These are phyloP conservation scores for Russula sp. DNA, from an alignment of 768 basidiomycete genomes.

Conservation along the genomic window DNA sequence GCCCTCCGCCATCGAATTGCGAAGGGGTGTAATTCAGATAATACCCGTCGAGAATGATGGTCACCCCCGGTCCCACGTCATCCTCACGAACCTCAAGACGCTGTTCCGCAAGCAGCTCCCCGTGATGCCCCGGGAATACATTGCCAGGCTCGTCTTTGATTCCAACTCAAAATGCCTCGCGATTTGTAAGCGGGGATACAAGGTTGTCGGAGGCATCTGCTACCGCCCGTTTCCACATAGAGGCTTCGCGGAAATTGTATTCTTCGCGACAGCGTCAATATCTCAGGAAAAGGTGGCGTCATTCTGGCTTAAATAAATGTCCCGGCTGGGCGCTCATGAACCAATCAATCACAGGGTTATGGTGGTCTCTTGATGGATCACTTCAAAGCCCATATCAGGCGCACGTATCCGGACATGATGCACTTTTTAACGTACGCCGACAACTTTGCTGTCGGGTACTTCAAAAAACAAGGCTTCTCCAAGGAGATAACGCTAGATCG, in stretches of 20 bases:
- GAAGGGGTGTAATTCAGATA: constrained; percentile 76
- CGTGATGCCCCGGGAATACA: constrained; percentile 99
- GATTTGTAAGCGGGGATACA: constrained; percentile 90
- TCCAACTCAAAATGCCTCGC: constrained; percentile 88
- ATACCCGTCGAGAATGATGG: constrained; percentile 80
- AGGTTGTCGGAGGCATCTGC: constrained; percentile 96
- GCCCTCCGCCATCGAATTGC: constrained; percentile 72
- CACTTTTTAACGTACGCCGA: constrained; percentile 98
- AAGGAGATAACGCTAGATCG: constrained; percentile 94
- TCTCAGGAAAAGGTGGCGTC: constrained; percentile 89
- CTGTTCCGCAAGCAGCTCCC: constrained; percentile 96
- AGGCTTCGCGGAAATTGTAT: constrained; percentile 96
- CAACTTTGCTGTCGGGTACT: constrained; percentile 98
- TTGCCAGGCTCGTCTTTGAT: constrained; percentile 92
- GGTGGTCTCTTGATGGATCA: constrained; percentile 98
- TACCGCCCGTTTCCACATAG: constrained; percentile 94
- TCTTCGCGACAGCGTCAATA: constrained; percentile 93
- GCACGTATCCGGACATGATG: constrained; percentile 79
- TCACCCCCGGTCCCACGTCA: constrained; percentile 67
- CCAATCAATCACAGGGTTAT: constrained; percentile 66
- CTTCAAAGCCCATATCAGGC: constrained; percentile 88
- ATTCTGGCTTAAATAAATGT: neutral
- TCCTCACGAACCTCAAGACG: constrained; percentile 92
- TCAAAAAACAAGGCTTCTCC: constrained; percentile 98
- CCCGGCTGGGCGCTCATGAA: neutral